Evolutionary conservation across 495 filamentous ascomycete genomes (phyloP).

Genomic region (Penicillium riverlandense): DNA sequence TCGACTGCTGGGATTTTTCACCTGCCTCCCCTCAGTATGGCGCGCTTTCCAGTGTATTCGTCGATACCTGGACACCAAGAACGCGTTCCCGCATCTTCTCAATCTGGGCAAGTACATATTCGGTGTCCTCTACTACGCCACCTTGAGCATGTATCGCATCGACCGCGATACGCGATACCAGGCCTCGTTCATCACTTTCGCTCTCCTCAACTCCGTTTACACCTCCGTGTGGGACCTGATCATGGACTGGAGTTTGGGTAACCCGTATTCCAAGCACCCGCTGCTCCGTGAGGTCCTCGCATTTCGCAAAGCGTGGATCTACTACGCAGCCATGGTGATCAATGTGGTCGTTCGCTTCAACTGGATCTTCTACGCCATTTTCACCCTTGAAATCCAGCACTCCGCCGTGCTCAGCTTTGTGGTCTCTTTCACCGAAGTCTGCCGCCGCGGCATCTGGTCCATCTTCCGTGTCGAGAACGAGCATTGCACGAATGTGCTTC

Average conservation of each 20-base stretch:
- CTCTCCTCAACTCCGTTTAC: constrained; percentile 73
- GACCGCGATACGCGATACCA: constrained; percentile 45
- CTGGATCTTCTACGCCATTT: constrained; percentile 94
- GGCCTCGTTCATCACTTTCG: constrained; percentile 71
- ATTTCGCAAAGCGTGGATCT: constrained; percentile 68
- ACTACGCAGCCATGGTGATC: constrained; percentile 76
- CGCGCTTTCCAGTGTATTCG: constrained; percentile 84
- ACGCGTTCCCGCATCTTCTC: constrained; percentile 84
- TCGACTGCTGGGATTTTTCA: constrained; percentile 77
- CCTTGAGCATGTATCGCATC: constrained; percentile 76
- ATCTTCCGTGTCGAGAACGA: constrained; percentile 96
- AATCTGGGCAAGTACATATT: constrained; percentile 90
- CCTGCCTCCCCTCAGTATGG: constrained; percentile 77
- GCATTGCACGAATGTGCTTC: constrained; percentile 79
- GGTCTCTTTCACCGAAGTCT: constrained; percentile 68
- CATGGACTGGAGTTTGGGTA: constrained; percentile 90
- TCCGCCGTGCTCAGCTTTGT: constrained; percentile 70
- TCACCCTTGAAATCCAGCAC: constrained; percentile 68
- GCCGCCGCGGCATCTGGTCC: constrained; percentile 78
- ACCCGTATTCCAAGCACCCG: constrained; percentile 59
- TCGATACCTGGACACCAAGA: constrained; percentile 79
- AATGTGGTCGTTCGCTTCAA: constrained; percentile 89
- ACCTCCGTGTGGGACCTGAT: constrained; percentile 90
- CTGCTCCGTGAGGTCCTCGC: constrained; percentile 76
- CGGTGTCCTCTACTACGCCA: constrained; percentile 72